Percentiles rank a stretch among this genome's conserved stretches.
Conservation (phyloP, 208 protist genomes). For the Naegleria gruberi region DNA sequence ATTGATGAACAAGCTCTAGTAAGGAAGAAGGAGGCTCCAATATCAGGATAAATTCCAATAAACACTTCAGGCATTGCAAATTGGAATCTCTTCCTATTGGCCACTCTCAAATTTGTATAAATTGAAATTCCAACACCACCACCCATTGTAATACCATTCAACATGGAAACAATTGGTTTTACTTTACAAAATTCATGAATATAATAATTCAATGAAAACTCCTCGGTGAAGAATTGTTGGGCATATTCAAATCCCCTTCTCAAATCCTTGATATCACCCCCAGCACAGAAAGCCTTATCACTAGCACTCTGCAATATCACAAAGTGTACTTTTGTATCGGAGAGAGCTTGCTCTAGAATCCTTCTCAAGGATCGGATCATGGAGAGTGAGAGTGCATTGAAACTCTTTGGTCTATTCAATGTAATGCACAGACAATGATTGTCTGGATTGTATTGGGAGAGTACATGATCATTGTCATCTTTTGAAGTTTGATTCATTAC, state of each 20-base stretch:
- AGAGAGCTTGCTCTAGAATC: neutral
- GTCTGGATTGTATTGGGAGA: neutral
- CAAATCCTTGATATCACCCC: constrained; percentile 22
- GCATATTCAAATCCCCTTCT: neutral
- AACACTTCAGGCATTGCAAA: constrained; percentile 25
- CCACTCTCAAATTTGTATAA: neutral
- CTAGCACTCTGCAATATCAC: neutral
- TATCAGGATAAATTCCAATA: constrained; percentile 20
- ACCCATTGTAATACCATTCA: constrained; percentile 27
- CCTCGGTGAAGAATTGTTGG: neutral
- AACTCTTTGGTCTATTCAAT: neutral
- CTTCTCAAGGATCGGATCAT: neutral
- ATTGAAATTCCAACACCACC: neutral
- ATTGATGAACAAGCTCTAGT: neutral
- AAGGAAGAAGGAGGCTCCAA: neutral
- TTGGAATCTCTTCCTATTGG: neutral
- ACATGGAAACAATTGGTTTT: neutral
- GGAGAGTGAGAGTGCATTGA: neutral
- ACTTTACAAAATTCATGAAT: neutral
- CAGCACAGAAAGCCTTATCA: constrained; percentile 20
- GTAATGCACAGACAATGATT: neutral
- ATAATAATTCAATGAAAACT: neutral
- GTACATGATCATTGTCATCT: neutral
- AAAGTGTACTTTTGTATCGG: neutral
- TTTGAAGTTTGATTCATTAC: neutral